phyloP scores from a whole-genome alignment of 1,284 basidiomycete genomes.

The Xerocomus amazonicus region DNA sequence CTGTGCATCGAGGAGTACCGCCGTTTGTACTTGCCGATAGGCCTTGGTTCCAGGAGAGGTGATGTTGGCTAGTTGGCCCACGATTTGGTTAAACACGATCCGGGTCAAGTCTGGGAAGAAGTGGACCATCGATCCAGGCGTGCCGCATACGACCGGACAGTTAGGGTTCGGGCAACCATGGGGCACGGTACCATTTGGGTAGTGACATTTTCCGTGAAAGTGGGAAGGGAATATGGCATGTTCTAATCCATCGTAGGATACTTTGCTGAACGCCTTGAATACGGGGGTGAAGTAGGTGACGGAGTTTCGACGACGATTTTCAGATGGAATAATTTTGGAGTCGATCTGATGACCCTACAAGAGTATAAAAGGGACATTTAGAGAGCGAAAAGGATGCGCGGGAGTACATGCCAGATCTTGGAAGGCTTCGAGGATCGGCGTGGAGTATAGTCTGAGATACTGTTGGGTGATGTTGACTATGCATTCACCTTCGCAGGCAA shows the following conservation, averaged over 20 bases:
- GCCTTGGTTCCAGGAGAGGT: constrained; percentile 36
- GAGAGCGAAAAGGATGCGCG: constrained; percentile 1
- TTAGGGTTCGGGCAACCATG: constrained; percentile 72
- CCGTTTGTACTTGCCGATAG: constrained; percentile 41
- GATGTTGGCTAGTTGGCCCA: constrained; percentile 34
- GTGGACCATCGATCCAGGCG: constrained; percentile 72
- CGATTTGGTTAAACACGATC: constrained; percentile 50
- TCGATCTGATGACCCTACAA: constrained; percentile 38
- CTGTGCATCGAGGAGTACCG: constrained; percentile 32
- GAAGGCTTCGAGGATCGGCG: constrained; percentile 10
- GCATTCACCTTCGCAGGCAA: constrained; percentile 68
- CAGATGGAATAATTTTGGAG: constrained; percentile 33
- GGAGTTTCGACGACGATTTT: constrained; percentile 30
- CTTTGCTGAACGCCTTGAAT: constrained; percentile 41
- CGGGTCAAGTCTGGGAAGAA: constrained; percentile 50
- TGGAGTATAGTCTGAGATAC: constrained; percentile 48
- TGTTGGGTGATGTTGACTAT: constrained; percentile 55
- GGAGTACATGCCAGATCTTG: constrained; percentile 22
- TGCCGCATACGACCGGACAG: constrained; percentile 72
- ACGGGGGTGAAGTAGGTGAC: constrained; percentile 46
- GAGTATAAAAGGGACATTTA: not conserved
- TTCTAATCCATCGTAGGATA: constrained; percentile 44
- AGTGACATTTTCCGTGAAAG: constrained; percentile 75
- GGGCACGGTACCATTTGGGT: constrained; percentile 50
- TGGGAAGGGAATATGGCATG: constrained; percentile 55